A percentile compares a stretch with the other conserved stretches of the same genome.
Conservation (phyloP, 371 early-diverging fungal genomes). For the Mucor lusitanicus region DNA sequence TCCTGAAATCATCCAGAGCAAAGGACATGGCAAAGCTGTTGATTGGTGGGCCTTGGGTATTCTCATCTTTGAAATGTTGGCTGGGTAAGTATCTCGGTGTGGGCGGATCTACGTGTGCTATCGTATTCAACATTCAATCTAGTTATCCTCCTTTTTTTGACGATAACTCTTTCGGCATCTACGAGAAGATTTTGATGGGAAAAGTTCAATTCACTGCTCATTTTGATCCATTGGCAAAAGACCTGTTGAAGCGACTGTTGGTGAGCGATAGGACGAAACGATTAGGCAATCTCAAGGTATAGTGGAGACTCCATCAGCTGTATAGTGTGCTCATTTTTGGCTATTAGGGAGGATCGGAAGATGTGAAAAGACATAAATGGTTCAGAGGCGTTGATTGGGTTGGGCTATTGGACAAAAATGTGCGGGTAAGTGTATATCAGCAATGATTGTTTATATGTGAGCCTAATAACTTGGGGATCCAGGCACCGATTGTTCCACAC, state of each 20-base stretch:
- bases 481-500: slow-evolving; percentile 73
- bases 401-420: slow-evolving; percentile 67
- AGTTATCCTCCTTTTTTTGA: slow-evolving; percentile 96
- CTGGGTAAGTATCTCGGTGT: slow-evolving; percentile 54
- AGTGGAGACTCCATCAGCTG: background rate
- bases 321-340: background rate
- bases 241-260: slow-evolving; percentile 87
- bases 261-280: slow-evolving; percentile 89
- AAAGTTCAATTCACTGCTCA: slow-evolving; percentile 87
- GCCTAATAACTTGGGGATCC: background rate
- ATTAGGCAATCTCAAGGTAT: slow-evolving; percentile 71
- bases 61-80: slow-evolving; percentile 92
- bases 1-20: slow-evolving; percentile 95
- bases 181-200: slow-evolving; percentile 90
- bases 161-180: slow-evolving; percentile 88
- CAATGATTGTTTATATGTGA: background rate
- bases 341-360: slow-evolving; percentile 69
- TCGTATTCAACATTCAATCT: background rate
- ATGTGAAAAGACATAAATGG: slow-evolving; percentile 85
- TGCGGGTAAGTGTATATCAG: slow-evolving; percentile 43
- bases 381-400: slow-evolving; percentile 86
- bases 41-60: slow-evolving; percentile 98
- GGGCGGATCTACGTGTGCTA: background rate
- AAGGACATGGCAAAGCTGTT: slow-evolving; percentile 94
- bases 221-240: slow-evolving; percentile 86